These are phyloP conservation scores for Alternaria brassicae DNA, from an alignment of 2,329 filamentous ascomycete species.

Conservation along the genomic window DNA sequence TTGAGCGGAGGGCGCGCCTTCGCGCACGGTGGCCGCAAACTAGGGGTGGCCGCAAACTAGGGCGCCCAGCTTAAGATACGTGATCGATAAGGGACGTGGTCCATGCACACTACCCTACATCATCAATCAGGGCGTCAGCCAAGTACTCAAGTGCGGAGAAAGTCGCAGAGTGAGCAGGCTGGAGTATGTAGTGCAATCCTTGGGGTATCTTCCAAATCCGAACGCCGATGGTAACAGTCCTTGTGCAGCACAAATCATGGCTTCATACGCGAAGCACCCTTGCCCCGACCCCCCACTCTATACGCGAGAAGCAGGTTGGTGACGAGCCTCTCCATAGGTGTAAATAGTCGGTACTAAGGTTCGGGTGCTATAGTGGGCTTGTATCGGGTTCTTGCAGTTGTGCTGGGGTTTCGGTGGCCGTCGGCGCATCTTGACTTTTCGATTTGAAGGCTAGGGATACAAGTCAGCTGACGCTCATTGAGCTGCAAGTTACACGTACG, in stretches of 20 bases:
- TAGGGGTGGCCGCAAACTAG: too few relatives aligned
- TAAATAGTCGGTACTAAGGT: neutral
- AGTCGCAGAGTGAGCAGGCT: neutral
- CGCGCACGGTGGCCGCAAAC: too few relatives aligned
- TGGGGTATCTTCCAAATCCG: slow-evolving; percentile 36
- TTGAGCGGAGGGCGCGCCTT: too few relatives aligned
- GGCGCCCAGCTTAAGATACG: too few relatives aligned
- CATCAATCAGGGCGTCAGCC: slow-evolving; percentile 6
- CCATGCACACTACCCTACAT: slow-evolving; percentile 31
- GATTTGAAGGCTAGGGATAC: slow-evolving; percentile 46
- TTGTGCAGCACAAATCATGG: slow-evolving; percentile 1
- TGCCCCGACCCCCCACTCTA: neutral
- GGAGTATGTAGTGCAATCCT: slow-evolving; percentile 5
- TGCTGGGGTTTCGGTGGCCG: slow-evolving; percentile 18
- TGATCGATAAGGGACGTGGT: slow-evolving; percentile 31
- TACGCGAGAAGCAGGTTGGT: neutral
- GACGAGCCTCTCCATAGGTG: neutral
- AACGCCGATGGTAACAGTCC: slow-evolving; percentile 19
- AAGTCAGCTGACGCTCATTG: slow-evolving; percentile 20
- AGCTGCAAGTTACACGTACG: slow-evolving; percentile 60
- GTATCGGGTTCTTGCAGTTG: slow-evolving; percentile 28
- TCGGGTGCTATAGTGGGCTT: slow-evolving; percentile 20
- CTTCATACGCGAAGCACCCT: neutral
- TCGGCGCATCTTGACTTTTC: slow-evolving; percentile 45
- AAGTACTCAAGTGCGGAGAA: neutral